Percentiles rank a stretch among this genome's conserved stretches.
Evolutionary conservation across 2,329 filamentous ascomycete species (phyloP).

Genomic region (Coniochaeta sp.): DNA sequence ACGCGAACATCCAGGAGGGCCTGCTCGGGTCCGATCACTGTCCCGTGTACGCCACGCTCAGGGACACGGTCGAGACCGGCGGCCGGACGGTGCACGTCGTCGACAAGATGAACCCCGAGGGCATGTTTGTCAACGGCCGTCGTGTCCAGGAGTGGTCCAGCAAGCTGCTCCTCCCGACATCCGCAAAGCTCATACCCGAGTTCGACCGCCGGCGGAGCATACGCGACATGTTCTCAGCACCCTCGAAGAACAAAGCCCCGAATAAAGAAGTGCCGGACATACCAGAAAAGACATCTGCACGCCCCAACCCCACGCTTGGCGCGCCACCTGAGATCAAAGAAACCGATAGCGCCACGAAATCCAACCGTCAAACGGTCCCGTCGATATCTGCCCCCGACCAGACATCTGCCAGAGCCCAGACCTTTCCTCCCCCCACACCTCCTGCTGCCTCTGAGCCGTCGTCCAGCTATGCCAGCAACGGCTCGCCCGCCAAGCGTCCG

Average conservation of each 20-base stretch:
- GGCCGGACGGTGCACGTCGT: slow-evolving; percentile 45
- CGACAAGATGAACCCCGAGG: slow-evolving; percentile 72
- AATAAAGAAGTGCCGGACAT: neutral
- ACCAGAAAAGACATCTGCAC: neutral
- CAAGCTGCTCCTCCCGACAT: slow-evolving; percentile 64
- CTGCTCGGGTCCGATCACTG: slow-evolving; percentile 95
- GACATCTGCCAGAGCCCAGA: neutral
- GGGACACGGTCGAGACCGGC: slow-evolving; percentile 49
- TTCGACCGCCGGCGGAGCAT: slow-evolving; percentile 82
- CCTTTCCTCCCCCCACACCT: neutral
- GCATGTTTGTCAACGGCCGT: slow-evolving; percentile 61
- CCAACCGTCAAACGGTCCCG: neutral
- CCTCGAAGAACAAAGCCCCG: slow-evolving; percentile 8
- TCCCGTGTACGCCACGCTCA: slow-evolving; percentile 74
- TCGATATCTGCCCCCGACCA: neutral
- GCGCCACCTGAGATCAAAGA: neutral
- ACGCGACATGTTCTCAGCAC: slow-evolving; percentile 77
- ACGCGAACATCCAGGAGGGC: slow-evolving; percentile 85
- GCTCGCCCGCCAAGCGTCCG: slow-evolving; percentile 10
- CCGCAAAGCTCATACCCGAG: slow-evolving; percentile 77
- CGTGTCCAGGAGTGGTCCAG: slow-evolving; percentile 59
- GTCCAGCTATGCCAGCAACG: neutral
- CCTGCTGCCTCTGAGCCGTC: neutral
- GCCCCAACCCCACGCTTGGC: neutral
- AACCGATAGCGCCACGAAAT: neutral